phyloP scores from a whole-genome alignment of 2,329 filamentous ascomycete species.

The Cryphonectria parasitica region DNA sequence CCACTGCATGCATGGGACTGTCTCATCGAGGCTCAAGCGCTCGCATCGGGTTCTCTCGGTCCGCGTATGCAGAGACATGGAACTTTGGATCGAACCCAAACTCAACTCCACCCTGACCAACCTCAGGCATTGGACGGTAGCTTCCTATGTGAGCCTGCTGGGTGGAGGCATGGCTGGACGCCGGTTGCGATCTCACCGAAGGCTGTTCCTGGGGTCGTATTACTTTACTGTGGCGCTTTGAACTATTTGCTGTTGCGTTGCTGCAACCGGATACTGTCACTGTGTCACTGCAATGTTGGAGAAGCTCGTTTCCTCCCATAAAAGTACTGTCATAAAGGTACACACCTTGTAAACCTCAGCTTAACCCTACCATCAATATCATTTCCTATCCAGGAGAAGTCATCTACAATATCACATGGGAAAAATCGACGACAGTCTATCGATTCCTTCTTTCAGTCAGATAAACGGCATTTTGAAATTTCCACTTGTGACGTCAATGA shows the following conservation, averaged over 20 bases:
- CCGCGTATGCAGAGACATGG: background rate
- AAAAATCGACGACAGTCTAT: background rate
- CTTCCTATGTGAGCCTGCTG: too few relatives aligned
- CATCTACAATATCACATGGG: background rate
- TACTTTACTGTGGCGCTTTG: background rate
- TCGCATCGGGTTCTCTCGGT: slow-evolving; percentile 4
- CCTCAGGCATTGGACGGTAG: background rate
- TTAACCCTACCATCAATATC: background rate
- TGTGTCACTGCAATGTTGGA: too few relatives aligned
- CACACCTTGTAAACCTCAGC: background rate
- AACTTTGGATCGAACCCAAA: background rate
- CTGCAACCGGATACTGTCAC: background rate
- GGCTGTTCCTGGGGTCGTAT: background rate
- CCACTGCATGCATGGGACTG: slow-evolving; percentile 5
- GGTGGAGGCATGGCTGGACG: background rate
- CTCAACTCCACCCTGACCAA: background rate
- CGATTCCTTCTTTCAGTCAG: background rate
- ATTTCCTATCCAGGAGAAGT: background rate
- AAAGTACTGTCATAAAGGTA: background rate
- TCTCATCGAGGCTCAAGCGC: slow-evolving; percentile 1
- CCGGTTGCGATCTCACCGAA: background rate
- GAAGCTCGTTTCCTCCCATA: background rate
- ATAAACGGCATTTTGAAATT: background rate
- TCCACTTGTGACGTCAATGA: slow-evolving; percentile 16
- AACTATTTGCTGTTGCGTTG: background rate